Evolutionary conservation across 2,329 filamentous ascomycete genomes (phyloP), one percentile per base, ranked within the genome.

Genomic region (Ceratocystis alfenasii): DNA sequence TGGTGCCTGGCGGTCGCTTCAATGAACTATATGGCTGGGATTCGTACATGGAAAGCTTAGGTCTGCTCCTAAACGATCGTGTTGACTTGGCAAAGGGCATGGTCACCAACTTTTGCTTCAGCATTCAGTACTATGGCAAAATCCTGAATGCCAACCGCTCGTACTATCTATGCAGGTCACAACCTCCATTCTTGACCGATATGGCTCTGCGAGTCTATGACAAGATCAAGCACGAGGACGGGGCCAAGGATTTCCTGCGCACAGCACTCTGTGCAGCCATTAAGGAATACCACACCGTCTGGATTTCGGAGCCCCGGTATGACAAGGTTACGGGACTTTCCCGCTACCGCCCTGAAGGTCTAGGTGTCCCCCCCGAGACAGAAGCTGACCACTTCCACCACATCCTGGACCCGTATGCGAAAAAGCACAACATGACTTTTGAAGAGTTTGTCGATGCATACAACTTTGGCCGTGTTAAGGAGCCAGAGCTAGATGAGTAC

Each of bases 1-100:
- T 97, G n/a, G 94, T 99, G 2, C 94, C 94, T 0, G 94, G 94
- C 68, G 94, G 94, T 28, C 85, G 94, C 36, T 99, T 99, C 85
- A 99, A 99, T 76, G 94, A 99, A 75, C 78, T 99, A 25, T 99
- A 99, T 74, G 93, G 93, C 60, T 99, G 94, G 94, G 94, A 99
- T 76, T 96, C 91, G 74, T 99, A 97, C 79, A 97, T 99, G 91
- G 90, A 93, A 74, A 94, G 93, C 4, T 80, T 97, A 2, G 94
- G 94, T 20, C 81, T 99, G 67, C 79, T 97, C 67, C 84, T 90
- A 71, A 90, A 93, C 73, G 89, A 94, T 73, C 86, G 89, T 67
- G 85, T 90, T 25, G 86, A 96, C 72, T 78, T 97, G 65, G 91
- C 91, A 70, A 96, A 96, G 78, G 83, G 87, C 62, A 97, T 99